Conservation (phyloP, 371 early-diverging fungal species). For the Globomyces sp. region DNA sequence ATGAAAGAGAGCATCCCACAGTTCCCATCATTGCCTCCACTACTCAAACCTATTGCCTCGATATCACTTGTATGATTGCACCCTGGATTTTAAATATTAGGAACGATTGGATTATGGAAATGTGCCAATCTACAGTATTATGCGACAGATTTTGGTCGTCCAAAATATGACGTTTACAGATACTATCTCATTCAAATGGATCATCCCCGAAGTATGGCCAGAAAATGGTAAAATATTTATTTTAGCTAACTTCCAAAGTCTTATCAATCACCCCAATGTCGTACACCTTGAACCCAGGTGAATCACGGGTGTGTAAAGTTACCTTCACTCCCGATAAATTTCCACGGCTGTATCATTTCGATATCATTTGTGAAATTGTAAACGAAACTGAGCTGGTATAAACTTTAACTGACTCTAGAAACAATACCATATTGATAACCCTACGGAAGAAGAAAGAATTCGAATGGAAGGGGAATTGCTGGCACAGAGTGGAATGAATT, state of each 20-base stretch:
- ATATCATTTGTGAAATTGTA: slow-evolving; percentile 37
- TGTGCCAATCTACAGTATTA: slow-evolving; percentile 35
- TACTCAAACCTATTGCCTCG: slow-evolving; percentile 29
- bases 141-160: slow-evolving; percentile 36
- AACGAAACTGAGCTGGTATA: slow-evolving; percentile 39
- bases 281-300: slow-evolving; percentile 28
- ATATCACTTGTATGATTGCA: slow-evolving; percentile 26
- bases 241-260: not conserved
- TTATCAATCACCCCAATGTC: slow-evolving; percentile 31
- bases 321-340: slow-evolving; percentile 24
- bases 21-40: slow-evolving; percentile 23
- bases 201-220: slow-evolving; percentile 26
- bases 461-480: not conserved
- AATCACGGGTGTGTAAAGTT: slow-evolving; percentile 38
- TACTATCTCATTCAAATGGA: slow-evolving; percentile 37
- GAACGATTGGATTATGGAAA: slow-evolving; percentile 43
- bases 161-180: slow-evolving; percentile 23
- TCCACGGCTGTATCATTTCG: slow-evolving; percentile 26
- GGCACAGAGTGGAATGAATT: not conserved
- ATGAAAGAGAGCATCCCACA: slow-evolving; percentile 35
- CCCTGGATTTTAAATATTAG: too few species aligned
- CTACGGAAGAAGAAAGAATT: slow-evolving; percentile 6
- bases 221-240: not conserved
- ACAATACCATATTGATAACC: slow-evolving; percentile 1
- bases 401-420: not conserved